Evolutionary conservation across 2,329 filamentous ascomycete genomes (phyloP), one percentile per base, ranked within the genome.

Genomic region (Sporothrix euskadiensis): DNA sequence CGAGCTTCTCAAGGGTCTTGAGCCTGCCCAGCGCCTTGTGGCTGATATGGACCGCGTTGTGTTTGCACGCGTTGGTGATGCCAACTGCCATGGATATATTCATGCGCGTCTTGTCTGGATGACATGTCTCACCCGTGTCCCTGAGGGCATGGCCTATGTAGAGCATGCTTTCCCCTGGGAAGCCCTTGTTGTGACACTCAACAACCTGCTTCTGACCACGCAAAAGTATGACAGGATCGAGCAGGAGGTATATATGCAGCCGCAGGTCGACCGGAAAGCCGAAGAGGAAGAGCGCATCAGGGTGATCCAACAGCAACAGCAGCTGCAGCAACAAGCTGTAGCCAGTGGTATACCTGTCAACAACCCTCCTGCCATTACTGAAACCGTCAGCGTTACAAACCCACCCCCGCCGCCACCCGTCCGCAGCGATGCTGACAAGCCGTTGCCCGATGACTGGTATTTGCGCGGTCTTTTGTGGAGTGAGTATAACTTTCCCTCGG

Each of bases 361-460:
- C 32, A 30, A 32, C 5, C 22, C 35, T 26, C 32, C 26, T 9
- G 22, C 47, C 5, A 6, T 35, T 8, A 39, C 54, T 2, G 41
- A 52, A 4, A 22, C 57, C 1, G 8, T 19, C 39, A 26, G 19
- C 32, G 16, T 6, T 22, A 16, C 30, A 32, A 16, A 52, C 35
- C 41, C 44, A 3, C 68, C 47, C 4, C 10, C 32, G 0, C 70
- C 44, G 1, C 57, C 63, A 0, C 56, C 56, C 2, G 35, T n/a
- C 16, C 69, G 61, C 16, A 47, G 82, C 54, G 80, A 83, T 41
- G 80, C 81, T 1, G 84, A 83, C 1, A 83, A 85, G 0, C 90
- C 91, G 0, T 79, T 94, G 0, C 90, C 90, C 0, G 92, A 94
- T 68, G 92, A 94, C 74, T 92, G 88, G 76, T 84, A 87, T 0